phyloP scores from a whole-genome alignment of 768 basidiomycete species.

The Xerocomellus amylosporus region DNA sequence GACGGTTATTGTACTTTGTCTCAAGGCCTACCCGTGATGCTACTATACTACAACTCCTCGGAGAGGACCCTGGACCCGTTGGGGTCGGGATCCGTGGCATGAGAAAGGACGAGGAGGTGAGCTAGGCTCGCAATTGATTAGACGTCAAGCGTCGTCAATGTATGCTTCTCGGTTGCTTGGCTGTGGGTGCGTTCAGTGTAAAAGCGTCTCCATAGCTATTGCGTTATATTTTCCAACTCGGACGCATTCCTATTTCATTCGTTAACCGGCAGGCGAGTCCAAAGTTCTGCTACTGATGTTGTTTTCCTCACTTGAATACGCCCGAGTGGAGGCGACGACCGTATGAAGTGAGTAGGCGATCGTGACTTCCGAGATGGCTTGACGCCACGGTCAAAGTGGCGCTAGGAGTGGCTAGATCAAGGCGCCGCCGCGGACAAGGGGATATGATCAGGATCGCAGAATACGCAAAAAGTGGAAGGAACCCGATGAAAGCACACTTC shows the following conservation, averaged over 20 bases:
- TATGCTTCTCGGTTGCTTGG: too few relatives aligned
- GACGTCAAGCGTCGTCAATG: neutral
- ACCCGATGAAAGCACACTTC: too few relatives aligned
- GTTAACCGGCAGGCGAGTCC: too few relatives aligned
- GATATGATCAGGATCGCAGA: neutral
- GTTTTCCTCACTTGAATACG: neutral
- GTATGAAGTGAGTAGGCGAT: neutral
- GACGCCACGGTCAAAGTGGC: neutral
- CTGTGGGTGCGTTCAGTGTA: too few relatives aligned
- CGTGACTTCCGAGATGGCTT: too few relatives aligned
- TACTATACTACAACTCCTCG: constrained; percentile 8
- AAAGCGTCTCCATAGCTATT: too few relatives aligned
- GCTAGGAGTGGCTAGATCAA: neutral
- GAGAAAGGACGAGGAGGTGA: neutral
- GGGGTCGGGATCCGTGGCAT: neutral
- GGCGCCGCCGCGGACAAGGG: constrained; percentile 5
- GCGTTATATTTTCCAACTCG: too few relatives aligned
- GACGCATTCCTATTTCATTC: too few relatives aligned
- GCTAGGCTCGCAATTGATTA: constrained; percentile 1
- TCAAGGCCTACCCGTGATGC: neutral
- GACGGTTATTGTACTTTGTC: neutral
- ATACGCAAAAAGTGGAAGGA: neutral
- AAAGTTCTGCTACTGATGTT: neutral
- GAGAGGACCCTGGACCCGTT: neutral
- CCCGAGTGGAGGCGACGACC: neutral